These are phyloP conservation scores for Pseudozyma sp. DNA, from an alignment of 1,284 basidiomycete species.

Conservation along the genomic window DNA sequence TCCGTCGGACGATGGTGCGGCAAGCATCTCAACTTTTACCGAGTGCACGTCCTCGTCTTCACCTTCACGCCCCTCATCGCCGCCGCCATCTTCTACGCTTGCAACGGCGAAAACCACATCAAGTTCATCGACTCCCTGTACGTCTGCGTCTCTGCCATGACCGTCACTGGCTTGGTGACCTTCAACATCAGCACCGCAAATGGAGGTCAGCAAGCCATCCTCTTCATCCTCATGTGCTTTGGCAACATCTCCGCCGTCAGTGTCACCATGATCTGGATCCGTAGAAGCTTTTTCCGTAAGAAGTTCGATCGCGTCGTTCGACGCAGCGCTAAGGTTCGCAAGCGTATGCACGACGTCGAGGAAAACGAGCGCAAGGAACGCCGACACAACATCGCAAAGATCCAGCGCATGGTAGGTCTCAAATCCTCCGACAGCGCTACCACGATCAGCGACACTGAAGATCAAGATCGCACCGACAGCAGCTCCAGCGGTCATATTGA, in stretches of 20 bases:
- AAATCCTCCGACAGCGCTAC: slow-evolving; percentile 44
- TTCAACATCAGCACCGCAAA: slow-evolving; percentile 81
- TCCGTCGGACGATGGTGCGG: slow-evolving; percentile 43
- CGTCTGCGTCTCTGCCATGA: slow-evolving; percentile 80
- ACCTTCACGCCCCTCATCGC: slow-evolving; percentile 80
- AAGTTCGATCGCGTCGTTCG: slow-evolving; percentile 58
- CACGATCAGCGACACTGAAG: slow-evolving; percentile 39
- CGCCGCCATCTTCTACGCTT: slow-evolving; percentile 75
- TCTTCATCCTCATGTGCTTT: slow-evolving; percentile 70
- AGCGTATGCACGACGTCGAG: slow-evolving; percentile 66
- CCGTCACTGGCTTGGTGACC: slow-evolving; percentile 81
- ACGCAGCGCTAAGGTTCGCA: slow-evolving; percentile 52
- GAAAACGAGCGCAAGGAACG: slow-evolving; percentile 55
- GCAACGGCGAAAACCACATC: slow-evolving; percentile 65
- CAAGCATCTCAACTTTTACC: slow-evolving; percentile 54
- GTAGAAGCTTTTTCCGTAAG: slow-evolving; percentile 62
- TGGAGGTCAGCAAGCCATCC: slow-evolving; percentile 79
- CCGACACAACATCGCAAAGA: slow-evolving; percentile 46
- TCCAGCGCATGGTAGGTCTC: slow-evolving; percentile 58
- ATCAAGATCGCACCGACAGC: slow-evolving; percentile 32
- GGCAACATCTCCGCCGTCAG: slow-evolving; percentile 67
- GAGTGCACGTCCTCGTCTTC: slow-evolving; percentile 75
- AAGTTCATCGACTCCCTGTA: slow-evolving; percentile 80
- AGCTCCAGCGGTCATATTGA: slow-evolving; percentile 52
- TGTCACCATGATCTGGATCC: slow-evolving; percentile 66